A percentile compares a stretch with the other conserved stretches of the same genome.
Conservation (phyloP, 352 stramenopile species). For the Sclerospora graminicola region DNA sequence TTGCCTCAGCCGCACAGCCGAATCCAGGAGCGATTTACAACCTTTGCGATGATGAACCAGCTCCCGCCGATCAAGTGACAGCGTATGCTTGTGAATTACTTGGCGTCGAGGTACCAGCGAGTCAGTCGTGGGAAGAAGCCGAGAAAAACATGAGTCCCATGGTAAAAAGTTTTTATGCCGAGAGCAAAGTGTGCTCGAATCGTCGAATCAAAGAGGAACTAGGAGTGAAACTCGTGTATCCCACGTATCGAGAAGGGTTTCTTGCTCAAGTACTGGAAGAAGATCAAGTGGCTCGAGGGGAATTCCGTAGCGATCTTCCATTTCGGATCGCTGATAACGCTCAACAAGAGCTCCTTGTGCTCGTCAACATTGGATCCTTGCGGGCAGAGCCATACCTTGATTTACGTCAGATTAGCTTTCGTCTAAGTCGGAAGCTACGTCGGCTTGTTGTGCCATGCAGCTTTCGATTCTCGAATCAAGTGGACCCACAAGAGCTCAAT, state of each 20-base stretch:
- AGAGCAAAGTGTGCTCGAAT: constrained; percentile 78
- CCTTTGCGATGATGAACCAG: constrained; percentile 83
- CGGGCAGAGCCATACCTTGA: constrained; percentile 57
- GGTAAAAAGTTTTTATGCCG: constrained; percentile 79
- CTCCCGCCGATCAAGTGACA: constrained; percentile 66
- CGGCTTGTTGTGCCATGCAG: constrained; percentile 55
- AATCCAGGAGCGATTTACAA: constrained; percentile 79
- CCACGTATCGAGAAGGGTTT: constrained; percentile 75
- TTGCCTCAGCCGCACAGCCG: constrained; percentile 53
- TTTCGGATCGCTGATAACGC: neutral
- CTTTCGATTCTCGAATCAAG: constrained; percentile 72
- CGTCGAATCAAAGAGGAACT: constrained; percentile 65
- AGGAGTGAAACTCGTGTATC: constrained; percentile 55
- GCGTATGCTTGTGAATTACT: constrained; percentile 71
- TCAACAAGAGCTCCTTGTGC: constrained; percentile 27
- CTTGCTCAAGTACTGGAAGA: constrained; percentile 73
- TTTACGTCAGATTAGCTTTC: constrained; percentile 62
- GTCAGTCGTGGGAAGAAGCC: constrained; percentile 63
- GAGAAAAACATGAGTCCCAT: constrained; percentile 75
- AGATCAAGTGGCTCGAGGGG: too few species aligned
- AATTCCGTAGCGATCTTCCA: constrained; percentile 1
- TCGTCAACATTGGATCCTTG: constrained; percentile 73
- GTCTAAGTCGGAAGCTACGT: constrained; percentile 43
- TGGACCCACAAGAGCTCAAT: constrained; percentile 45
- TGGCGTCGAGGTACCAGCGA: constrained; percentile 30